Base-by-base conservation (phyloP, 73 alveolate species). In the Halteria grandinella region DNA sequence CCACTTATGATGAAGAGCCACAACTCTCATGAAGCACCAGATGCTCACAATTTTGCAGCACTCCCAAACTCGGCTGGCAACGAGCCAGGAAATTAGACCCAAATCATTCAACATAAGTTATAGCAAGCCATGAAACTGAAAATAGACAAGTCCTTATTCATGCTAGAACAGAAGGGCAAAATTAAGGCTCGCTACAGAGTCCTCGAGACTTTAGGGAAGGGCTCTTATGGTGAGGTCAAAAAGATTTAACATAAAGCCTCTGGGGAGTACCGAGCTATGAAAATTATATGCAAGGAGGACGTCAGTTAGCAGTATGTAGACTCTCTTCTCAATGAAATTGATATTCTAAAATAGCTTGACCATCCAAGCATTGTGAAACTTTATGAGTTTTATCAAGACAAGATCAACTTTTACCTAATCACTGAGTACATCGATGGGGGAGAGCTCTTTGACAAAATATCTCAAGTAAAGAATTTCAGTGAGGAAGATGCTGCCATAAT, bases 381-480 rank as follows among this genome's bases (percentile, higher is more conserved):
- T 27, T 90, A 40, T 54, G 97, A 90, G 69, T 85, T 86, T 49
- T 90, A 85, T 39, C 83, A 90, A 69, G 97, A 90, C 50, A 69
- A 90, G 17, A 70, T 80, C 54, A 53, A 84, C 47, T 74, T 79
- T 31, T 80, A 75, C 71, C 39, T 90, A 25, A 75, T 90, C 20
- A 90, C 90, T 50, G 97, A 90, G 86, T 44, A 37, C 55, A 69
- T 85, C 53, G 55, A 57, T 23, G 97, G 97, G 11, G 97, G 95
- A 17, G 97, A 91, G 57, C 74, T 91, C 21, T 91, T 91, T 44
- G 89, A 87, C 44, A 80, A 79, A 55, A 87, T 90, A 31, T 47
- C 58, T 43, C 45, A 55, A 48, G 71, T 44, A 51, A 70, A 76
- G 29, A 48, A 74, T 49, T 87, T 70, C 58, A 44, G 89, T 5